These are phyloP conservation scores for Xerocomellus intermedius DNA, from an alignment of 768 basidiomycete genomes.

Conservation along the genomic window DNA sequence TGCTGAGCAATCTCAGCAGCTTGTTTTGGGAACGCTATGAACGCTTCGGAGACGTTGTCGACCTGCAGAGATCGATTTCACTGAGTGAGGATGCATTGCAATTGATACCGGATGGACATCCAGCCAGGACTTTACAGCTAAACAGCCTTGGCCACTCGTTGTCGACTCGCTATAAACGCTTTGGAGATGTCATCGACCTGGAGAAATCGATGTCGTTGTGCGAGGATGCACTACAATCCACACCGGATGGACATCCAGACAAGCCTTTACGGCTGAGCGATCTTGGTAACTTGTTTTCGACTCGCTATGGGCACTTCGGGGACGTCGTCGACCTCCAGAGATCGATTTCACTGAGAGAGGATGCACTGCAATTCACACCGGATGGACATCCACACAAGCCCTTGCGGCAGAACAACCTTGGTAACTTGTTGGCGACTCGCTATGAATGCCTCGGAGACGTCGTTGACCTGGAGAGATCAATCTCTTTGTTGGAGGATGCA, in stretches of 20 bases:
- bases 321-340: background rate
- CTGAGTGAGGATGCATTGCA: too few species aligned
- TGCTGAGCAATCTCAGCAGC: too few species aligned
- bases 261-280: background rate
- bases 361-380: background rate
- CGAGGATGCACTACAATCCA: background rate
- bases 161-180: background rate
- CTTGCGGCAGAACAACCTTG: background rate
- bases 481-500: background rate
- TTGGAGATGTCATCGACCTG: background rate
- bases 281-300: background rate
- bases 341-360: background rate
- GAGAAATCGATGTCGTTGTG: background rate
- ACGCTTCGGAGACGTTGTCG: too few species aligned
- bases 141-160: background rate
- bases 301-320: background rate
- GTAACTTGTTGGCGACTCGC: background rate
- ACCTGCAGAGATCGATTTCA: too few species aligned
- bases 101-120: background rate
- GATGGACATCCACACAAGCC: background rate
- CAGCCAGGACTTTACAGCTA: too few species aligned
- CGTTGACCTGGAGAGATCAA: background rate
- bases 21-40: too few species aligned
- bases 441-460: background rate
- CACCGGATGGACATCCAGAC: background rate